Percentiles rank a stretch among this genome's conserved stretches.
Evolutionary conservation across 2,329 filamentous ascomycete species (phyloP).

Genomic region (Penicillium sp.): DNA sequence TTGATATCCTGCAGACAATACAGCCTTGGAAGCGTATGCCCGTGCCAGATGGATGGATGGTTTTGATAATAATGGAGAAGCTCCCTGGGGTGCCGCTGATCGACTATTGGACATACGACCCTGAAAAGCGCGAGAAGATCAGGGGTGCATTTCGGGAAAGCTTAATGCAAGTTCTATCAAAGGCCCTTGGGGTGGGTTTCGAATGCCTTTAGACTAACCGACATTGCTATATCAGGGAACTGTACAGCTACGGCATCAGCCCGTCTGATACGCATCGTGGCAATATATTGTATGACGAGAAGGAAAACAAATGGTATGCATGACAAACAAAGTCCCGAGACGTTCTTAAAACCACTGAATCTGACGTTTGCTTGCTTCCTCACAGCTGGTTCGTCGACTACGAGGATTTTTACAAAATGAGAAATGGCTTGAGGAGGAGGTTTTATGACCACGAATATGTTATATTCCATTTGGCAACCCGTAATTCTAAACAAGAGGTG

Average conservation of each 20-base stretch:
- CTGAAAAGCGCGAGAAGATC: neutral
- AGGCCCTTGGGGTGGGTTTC: neutral
- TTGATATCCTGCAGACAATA: neutral
- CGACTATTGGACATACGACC: neutral
- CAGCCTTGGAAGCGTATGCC: neutral
- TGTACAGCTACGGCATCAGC: neutral
- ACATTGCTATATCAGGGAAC: neutral
- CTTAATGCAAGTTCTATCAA: neutral
- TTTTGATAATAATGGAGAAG: neutral
- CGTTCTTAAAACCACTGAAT: neutral
- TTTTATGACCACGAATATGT: neutral
- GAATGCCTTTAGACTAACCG: neutral
- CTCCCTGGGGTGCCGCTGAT: neutral
- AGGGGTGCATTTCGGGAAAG: neutral
- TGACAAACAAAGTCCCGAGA: too few species aligned
- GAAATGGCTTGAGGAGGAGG: neutral
- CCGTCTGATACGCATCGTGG: neutral
- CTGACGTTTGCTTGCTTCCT: neutral
- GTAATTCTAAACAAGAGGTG: neutral
- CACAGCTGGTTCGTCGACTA: neutral
- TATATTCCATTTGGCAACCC: neutral
- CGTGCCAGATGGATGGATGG: neutral
- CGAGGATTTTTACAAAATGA: neutral
- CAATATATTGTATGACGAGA: neutral
- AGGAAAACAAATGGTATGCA: neutral